Evolutionary conservation across 495 filamentous ascomycete species (phyloP).

Genomic region (Pyronema omphalodes): DNA sequence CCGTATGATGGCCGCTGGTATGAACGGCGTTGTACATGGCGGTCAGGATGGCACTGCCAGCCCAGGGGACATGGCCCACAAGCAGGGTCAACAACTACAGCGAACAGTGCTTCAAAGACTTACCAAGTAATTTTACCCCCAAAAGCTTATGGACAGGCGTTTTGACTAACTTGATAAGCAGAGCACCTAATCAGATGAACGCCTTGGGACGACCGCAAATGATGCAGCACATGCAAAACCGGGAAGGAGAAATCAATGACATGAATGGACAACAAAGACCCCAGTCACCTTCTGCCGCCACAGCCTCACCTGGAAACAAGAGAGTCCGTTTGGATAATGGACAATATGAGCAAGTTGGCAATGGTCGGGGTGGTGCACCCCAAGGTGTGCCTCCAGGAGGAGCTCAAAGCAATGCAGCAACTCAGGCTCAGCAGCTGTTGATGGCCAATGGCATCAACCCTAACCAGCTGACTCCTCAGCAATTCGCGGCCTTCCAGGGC

Average conservation of each 20-base stretch:
- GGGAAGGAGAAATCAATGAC: constrained; percentile 63
- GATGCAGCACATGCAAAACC: constrained; percentile 62
- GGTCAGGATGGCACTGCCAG: background rate
- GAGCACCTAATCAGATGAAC: constrained; percentile 47
- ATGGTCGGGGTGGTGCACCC: constrained; percentile 51
- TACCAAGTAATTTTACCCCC: background rate
- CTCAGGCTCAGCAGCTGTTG: constrained; percentile 43
- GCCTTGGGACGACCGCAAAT: constrained; percentile 44
- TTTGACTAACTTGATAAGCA: constrained; percentile 18
- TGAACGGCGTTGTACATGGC: constrained; percentile 2
- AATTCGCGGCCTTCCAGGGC: constrained; percentile 56
- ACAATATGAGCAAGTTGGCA: constrained; percentile 57
- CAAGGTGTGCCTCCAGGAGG: constrained; percentile 14
- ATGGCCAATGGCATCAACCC: constrained; percentile 61
- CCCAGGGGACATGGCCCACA: constrained; percentile 3
- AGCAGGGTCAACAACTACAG: constrained; percentile 2
- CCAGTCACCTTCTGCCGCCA: constrained; percentile 60
- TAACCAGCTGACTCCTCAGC: constrained; percentile 50
- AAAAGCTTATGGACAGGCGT: background rate
- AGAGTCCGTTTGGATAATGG: constrained; percentile 67
- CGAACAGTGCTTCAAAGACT: constrained; percentile 2
- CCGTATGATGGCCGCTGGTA: background rate
- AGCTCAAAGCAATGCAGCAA: constrained; percentile 19
- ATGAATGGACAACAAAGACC: constrained; percentile 59
- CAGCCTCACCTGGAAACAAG: constrained; percentile 71